Evolutionary conservation across 306 rosid genomes (phyloP).

Genomic region (Glycyrrhiza uralensis): DNA sequence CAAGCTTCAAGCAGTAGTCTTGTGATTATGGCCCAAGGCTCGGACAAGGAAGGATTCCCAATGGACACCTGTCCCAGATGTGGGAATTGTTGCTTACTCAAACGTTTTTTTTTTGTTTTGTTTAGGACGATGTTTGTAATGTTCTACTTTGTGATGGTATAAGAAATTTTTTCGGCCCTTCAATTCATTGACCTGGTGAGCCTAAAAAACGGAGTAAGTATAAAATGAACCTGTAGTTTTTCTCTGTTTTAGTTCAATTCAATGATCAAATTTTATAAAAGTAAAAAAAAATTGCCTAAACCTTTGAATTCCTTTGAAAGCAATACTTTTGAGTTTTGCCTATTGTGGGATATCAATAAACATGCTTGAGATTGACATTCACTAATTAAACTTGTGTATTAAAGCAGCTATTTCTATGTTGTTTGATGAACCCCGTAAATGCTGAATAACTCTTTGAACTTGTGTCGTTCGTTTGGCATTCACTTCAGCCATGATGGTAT

Average conservation of each 20-base stretch:
- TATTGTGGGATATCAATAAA: not conserved
- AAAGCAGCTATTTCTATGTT: not conserved
- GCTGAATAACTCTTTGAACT: not conserved
- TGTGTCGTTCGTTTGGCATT: not conserved
- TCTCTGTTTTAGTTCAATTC: not conserved
- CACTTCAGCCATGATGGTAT: not conserved
- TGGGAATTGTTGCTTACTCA: not conserved
- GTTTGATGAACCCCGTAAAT: not conserved
- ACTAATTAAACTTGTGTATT: not conserved
- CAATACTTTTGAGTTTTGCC: not conserved
- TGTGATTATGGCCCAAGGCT: not conserved
- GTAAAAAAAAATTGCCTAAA: too few relatives aligned
- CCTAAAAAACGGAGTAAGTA: not conserved
- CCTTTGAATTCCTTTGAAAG: not conserved
- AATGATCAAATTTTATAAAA: not conserved
- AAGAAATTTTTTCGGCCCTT: not conserved
- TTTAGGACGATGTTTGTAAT: slow-evolving; percentile 15
- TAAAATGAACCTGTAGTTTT: not conserved
- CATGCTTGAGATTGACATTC: not conserved
- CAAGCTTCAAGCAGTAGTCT: not conserved
- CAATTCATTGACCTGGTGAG: not conserved
- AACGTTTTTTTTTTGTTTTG: slow-evolving; percentile 8
- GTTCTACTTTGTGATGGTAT: slow-evolving; percentile 21
- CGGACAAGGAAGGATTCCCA: not conserved
- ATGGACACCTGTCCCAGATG: not conserved